Base-by-base conservation (phyloP, 805 yeast genomes). In the Nakazawaea sp. region DNA sequence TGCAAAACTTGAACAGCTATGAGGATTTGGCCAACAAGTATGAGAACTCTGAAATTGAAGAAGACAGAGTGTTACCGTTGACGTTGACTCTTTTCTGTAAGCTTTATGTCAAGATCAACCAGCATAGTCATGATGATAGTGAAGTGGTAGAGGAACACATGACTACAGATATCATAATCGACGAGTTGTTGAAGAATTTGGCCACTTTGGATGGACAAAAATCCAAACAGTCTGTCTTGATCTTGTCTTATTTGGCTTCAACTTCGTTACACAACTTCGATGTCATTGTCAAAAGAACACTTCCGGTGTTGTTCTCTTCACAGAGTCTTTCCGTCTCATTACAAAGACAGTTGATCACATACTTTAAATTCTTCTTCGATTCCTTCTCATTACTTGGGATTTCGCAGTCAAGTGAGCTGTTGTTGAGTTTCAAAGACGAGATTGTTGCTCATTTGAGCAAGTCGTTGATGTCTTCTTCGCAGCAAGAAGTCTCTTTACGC, bases 371-470 rank as follows among this genome's bases (percentile, higher is more conserved):
- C 41, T 68, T 86, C 43, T 54, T 77, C 15, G 69, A 62, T 28
- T 61, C 81, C 0, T 72, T 75, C 39, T 50, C 58, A 9, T 49
- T 50, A n/a, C 62, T 83, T 15, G 13, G 25, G 13, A 33, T 29
- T 18, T 45, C 28, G 26, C 43, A 7, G 18, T 35, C 20, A 44
- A 44, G 17, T 70, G 10, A n/a, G 5, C 56, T 65, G 7, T 53
- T 84, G 35, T 46, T 56, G 12, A 46, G 53, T 6, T 72, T 61
- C 53, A 78, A 82, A 43, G 95, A 88, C 48, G 77, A 77, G 27
- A 61, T 89, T 12, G 58, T 88, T 21, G 73, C 78, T 37, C 61
- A 81, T 30, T 55, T 86, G 45, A 77, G 88, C n/a, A 79, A 75
- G 49, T 68, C 85, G 4, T 63, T 89, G 33, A 72, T 81, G 52